Evolutionary conservation across 2,329 filamentous ascomycete species (phyloP), one percentile per base, ranked within the genome.

Genomic region (Fusarium guadeloupense): DNA sequence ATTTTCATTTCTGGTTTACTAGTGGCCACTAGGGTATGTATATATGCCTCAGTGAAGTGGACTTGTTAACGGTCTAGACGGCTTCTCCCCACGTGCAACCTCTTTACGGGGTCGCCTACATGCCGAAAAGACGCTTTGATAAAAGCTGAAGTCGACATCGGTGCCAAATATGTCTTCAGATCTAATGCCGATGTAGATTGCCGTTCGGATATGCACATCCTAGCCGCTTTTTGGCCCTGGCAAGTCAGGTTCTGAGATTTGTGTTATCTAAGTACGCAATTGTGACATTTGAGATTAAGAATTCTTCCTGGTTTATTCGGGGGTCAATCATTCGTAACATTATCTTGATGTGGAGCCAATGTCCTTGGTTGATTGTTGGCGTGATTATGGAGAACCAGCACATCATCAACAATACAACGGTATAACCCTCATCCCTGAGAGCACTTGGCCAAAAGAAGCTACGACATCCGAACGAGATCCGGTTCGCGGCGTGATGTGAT

Each of bases 371-470:
- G 28, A 7, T 33, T 12, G 21, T 39, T 50, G 23, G 45, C 45
- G 51, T 54, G 37, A 50, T 54, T 41, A 42, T 23, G 33, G 44
- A 37, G 51, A 16, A 38, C 28, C 38, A 54, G 45, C 51, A 54
- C 51, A 50, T 50, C 45, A 54, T 50, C 45, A 50, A 39, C 23
- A 6, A 37, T 50, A 26, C 28, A 30, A 17, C 21, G 10, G 12
- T 37, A 19, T n/a, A n/a, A 21, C 6, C 9, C 19, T 19, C 17
- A 34, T 14, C 14, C 47, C 31, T 38, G 38, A 19, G 31, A 28
- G 35, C 43, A 13, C 14, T 14, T 20, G 4, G 28, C 20, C 48
- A 33, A 35, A 26, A 37, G 13, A 30, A 9, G 40, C 33, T 35
- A 46, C 43, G 43, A 63, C 35, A 21, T 42, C 42, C 48, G 48